A percentile compares a stretch with the other conserved stretches of the same genome.
Conservation (phyloP, 2,329 filamentous ascomycete genomes). For the Gnomoniopsis smithogilvyi region DNA sequence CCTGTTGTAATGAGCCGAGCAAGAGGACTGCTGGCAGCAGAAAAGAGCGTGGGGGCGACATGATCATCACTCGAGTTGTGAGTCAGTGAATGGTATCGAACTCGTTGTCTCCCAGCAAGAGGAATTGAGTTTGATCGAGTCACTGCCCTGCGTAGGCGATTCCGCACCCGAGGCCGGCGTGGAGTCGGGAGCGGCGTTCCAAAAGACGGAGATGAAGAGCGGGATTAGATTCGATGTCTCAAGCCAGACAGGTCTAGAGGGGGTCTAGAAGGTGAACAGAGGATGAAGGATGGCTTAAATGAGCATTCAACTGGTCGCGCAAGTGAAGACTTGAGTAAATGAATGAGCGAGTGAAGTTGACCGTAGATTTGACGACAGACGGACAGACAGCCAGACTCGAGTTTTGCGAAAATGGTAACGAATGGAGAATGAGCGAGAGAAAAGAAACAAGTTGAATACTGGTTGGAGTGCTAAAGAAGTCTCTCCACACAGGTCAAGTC, state of each 20-base stretch:
- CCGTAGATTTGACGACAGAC: too few species aligned
- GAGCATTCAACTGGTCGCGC: background rate
- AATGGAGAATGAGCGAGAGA: background rate
- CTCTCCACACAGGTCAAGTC: background rate
- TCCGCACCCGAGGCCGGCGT: too few species aligned
- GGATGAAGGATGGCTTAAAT: background rate
- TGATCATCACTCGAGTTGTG: conserved; percentile 8
- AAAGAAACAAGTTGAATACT: background rate
- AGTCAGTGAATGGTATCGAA: background rate
- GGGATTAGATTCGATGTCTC: too few species aligned
- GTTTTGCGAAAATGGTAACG: too few species aligned
- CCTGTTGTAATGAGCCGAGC: conserved; percentile 41
- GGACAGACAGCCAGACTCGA: too few species aligned
- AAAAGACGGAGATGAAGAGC: too few species aligned
- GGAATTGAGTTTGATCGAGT: too few species aligned
- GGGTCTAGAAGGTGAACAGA: background rate
- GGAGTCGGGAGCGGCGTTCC: too few species aligned
- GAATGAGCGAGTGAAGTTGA: background rate
- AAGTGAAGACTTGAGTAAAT: background rate
- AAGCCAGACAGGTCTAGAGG: background rate
- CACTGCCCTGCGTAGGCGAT: too few species aligned
- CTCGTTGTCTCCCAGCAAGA: too few species aligned
- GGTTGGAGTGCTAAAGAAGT: background rate
- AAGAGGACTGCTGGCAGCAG: conserved; percentile 34
- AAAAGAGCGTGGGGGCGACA: conserved; percentile 26